Base-by-base conservation (phyloP, 176 grass and related monocot species). In the Oryza coarctata region DNA sequence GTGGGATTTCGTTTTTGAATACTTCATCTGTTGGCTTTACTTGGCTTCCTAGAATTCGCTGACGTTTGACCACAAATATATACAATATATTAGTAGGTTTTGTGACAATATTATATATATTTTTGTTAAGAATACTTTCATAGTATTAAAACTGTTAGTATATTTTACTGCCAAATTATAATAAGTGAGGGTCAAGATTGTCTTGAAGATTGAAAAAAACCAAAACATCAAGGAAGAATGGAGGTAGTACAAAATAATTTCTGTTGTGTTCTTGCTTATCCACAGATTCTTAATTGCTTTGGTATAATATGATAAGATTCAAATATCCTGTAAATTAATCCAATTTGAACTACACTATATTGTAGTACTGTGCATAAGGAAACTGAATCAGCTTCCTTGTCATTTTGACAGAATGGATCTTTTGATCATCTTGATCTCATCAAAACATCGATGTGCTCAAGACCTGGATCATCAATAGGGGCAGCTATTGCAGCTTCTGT, bases 401-500 rank as follows among this genome's bases (percentile, higher is more conserved):
- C 71, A 38, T 81, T 82, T 14, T 93, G 62, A 60, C 82, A 95
- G 95, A 83, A 95, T 88, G 95, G 92, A 85, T 93, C 90, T 31
- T 98, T 98, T 86, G 87, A 93, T 74, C 83, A 89, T 34, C 88
- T 93, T 88, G 92, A 91, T 86, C 81, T 88, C 22, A 86, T 78
- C 36, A 92, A 93, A 55, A 82, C 73, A 68, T 58, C 82, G 0
- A 82, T 75, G 77, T 78, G 79, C 82, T 93, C 92, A 43, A 84
- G 30, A 84, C 85, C 79, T 71, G 90, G 92, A 85, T 86, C 84
- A 79, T 98, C 95, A 58, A 93, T 98, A 86, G 92, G 92, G 68
- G 95, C 92, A 32, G 92, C 95, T 82, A 86, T 98, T 88, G 88
- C 92, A 65, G 92, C 95, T 79, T 84, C 95, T 63, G 57, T 93